A percentile compares a stretch with the other conserved stretches of the same genome.
phyloP scores from a whole-genome alignment of 2,329 filamentous ascomycete genomes.

The Podosphaera aphanis region DNA sequence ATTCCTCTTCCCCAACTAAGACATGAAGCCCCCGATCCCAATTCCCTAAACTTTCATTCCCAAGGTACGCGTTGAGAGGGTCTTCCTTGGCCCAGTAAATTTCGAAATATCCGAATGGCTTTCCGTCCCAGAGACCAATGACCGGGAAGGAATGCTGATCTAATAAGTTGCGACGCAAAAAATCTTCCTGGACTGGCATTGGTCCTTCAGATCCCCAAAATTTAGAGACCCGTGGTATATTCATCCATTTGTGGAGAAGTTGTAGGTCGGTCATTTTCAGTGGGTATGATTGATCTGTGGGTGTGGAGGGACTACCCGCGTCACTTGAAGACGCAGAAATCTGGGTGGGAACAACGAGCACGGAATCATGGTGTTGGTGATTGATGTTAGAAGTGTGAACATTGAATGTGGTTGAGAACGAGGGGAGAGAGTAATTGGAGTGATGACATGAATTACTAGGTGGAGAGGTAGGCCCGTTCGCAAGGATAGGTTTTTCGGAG shows the following conservation, averaged over 20 bases:
- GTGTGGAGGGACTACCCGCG: slow-evolving; percentile 20
- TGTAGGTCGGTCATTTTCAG: slow-evolving; percentile 29
- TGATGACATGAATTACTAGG: slow-evolving; percentile 12
- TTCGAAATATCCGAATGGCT: slow-evolving; percentile 93
- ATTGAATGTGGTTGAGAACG: slow-evolving; percentile 17
- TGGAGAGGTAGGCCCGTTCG: slow-evolving; percentile 30
- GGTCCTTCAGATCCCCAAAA: slow-evolving; percentile 56
- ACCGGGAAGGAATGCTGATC: slow-evolving; percentile 65
- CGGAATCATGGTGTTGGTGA: slow-evolving; percentile 10
- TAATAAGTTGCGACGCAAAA: slow-evolving; percentile 41
- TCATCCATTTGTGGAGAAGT: slow-evolving; percentile 71
- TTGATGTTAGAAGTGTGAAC: not conserved
- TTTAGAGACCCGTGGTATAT: slow-evolving; percentile 56
- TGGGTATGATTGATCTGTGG: slow-evolving; percentile 14
- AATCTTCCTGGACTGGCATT: slow-evolving; percentile 33
- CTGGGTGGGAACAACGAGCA: slow-evolving; percentile 14
- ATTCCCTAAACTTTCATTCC: slow-evolving; percentile 39
- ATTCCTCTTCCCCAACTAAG: slow-evolving; percentile 79
- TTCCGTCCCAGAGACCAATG: slow-evolving; percentile 81
- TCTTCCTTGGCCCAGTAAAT: slow-evolving; percentile 98
- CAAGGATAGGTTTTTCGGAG: slow-evolving; percentile 36
- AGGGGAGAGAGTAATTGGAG: slow-evolving; percentile 13
- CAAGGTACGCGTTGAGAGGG: slow-evolving; percentile 44
- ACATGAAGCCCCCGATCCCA: slow-evolving; percentile 80
- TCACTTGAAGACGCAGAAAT: slow-evolving; percentile 17